Evolutionary conservation across 495 filamentous ascomycete genomes (phyloP).

Genomic region (Aspergillus ellipticus): DNA sequence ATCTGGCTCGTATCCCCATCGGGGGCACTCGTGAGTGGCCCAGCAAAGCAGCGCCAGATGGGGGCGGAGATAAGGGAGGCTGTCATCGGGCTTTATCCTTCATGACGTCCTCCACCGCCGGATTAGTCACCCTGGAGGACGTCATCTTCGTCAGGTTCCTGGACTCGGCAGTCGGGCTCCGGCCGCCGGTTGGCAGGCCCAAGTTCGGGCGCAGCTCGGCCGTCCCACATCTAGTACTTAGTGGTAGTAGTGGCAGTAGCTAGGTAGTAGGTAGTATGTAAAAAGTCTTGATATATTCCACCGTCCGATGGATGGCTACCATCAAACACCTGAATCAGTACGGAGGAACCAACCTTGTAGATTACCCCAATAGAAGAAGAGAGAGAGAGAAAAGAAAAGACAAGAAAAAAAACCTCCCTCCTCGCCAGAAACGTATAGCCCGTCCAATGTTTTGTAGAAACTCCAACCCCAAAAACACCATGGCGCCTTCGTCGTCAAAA

Average conservation of each 20-base stretch:
- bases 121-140: constrained; percentile 6
- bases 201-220: background rate
- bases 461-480: background rate
- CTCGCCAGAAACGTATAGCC: background rate
- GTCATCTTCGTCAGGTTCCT: background rate
- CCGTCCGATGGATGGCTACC: too few relatives aligned
- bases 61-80: background rate
- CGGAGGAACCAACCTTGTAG: background rate
- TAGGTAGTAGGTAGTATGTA: too few relatives aligned
- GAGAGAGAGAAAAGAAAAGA: background rate
- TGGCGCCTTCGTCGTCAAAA: background rate
- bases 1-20: background rate
- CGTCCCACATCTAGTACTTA: too few relatives aligned
- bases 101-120: constrained; percentile 11
- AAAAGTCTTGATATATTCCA: too few relatives aligned
- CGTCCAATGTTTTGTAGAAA: background rate
- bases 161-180: background rate
- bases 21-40: background rate
- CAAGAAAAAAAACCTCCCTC: background rate
- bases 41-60: background rate
- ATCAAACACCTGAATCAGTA: too few relatives aligned
- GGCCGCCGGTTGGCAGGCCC: background rate
- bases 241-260: too few relatives aligned
- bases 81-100: background rate
- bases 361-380: background rate